Evolutionary conservation across 1,284 basidiomycete genomes (phyloP).

Genomic region (Pholiota adiposa): DNA sequence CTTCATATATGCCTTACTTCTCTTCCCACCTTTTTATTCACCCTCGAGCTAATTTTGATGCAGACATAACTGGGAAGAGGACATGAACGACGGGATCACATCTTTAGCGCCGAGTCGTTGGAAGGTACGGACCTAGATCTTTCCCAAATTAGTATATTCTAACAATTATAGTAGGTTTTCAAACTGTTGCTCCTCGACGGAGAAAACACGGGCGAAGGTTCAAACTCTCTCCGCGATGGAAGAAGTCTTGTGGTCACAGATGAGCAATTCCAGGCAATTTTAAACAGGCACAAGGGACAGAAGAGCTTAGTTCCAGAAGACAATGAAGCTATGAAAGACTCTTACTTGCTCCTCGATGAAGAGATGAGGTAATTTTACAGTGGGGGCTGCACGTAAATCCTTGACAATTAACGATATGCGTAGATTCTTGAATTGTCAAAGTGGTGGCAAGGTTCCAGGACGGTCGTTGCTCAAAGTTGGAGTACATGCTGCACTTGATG

Average conservation of each 20-base stretch:
- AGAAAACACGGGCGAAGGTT: conserved; percentile 29
- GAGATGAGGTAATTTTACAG: conserved; percentile 23
- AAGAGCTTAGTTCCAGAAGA: background rate
- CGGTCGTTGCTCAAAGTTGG: conserved; percentile 40
- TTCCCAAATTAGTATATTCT: background rate
- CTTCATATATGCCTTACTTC: too few relatives aligned
- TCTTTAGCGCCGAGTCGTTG: conserved; percentile 33
- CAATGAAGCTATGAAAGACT: conserved; percentile 30
- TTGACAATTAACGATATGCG: background rate
- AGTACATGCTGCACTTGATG: conserved; percentile 36
- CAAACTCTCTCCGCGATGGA: conserved; percentile 36
- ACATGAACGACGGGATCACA: conserved; percentile 34
- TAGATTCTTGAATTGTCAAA: conserved; percentile 25
- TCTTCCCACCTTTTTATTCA: background rate
- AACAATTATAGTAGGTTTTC: background rate
- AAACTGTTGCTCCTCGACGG: conserved; percentile 25
- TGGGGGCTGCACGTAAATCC: background rate
- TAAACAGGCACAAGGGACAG: conserved; percentile 31
- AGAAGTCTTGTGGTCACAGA: conserved; percentile 36
- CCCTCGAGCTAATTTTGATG: background rate
- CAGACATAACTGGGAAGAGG: conserved; percentile 43
- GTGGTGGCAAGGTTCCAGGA: conserved; percentile 21
- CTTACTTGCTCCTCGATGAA: conserved; percentile 35
- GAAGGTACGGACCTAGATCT: conserved; percentile 24
- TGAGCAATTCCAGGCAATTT: conserved; percentile 40